phyloP scores from a whole-genome alignment of 768 basidiomycete species.

The Amyloporia xantha region DNA sequence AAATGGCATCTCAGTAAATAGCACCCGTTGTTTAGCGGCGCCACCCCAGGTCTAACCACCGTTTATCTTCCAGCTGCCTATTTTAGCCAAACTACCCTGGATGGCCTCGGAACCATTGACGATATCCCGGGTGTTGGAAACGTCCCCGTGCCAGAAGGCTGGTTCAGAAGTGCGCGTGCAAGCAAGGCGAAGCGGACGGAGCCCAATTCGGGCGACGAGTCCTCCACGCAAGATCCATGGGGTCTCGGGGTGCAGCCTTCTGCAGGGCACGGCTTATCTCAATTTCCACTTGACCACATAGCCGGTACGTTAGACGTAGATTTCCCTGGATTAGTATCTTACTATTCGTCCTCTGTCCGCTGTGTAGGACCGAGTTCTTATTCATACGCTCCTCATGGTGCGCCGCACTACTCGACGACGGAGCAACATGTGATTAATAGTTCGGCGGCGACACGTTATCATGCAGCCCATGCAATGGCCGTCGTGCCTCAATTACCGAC shows the following conservation, averaged over 20 bases:
- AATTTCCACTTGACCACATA: constrained; percentile 9
- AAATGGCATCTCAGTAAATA: constrained; percentile 50
- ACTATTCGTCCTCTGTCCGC: no score
- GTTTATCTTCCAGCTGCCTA: constrained; percentile 56
- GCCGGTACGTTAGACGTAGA: background rate
- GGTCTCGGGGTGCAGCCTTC: constrained; percentile 11
- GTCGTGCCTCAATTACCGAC: constrained; percentile 2
- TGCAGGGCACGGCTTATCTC: constrained; percentile 8
- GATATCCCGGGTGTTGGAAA: constrained; percentile 61
- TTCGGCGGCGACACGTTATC: background rate
- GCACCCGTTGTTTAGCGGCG: background rate
- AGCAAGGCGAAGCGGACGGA: constrained; percentile 40
- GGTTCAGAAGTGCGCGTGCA: constrained; percentile 73
- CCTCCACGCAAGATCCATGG: constrained; percentile 16
- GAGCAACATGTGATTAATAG: no score
- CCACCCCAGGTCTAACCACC: background rate
- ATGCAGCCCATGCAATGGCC: background rate
- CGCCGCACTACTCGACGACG: background rate
- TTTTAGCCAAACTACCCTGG: constrained; percentile 73
- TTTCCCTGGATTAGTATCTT: constrained; percentile 5
- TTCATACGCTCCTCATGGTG: constrained; percentile 7
- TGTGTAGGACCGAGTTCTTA: no score
- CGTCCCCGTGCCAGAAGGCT: constrained; percentile 63
- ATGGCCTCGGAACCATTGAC: constrained; percentile 66
- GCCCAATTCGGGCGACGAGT: constrained; percentile 16